Percentiles rank a stretch among this genome's conserved stretches.
Conservation (phyloP, 352 stramenopile species). For the Salisapilia sapeloensis region DNA sequence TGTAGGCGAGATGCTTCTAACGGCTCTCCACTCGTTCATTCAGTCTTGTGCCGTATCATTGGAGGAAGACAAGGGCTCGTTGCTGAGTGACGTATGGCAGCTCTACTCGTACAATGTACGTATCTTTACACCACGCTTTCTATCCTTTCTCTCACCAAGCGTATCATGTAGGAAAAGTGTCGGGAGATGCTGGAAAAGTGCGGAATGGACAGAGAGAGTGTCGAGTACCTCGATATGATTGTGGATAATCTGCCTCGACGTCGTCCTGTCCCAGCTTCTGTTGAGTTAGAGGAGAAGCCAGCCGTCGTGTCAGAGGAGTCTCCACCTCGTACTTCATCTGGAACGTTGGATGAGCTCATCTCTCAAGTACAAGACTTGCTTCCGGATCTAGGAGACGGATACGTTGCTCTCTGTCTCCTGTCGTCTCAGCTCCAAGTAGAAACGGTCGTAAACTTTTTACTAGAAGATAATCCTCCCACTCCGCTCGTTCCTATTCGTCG, state of each 20-base stretch:
- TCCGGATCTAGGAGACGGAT: slow-evolving; percentile 18
- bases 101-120: slow-evolving; percentile 33
- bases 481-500: slow-evolving; percentile 2
- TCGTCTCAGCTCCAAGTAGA: slow-evolving; percentile 11
- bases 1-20: slow-evolving; percentile 25
- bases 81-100: slow-evolving; percentile 54
- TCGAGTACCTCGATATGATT: slow-evolving; percentile 60
- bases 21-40: slow-evolving; percentile 39
- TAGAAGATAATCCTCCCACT: slow-evolving; percentile 12
- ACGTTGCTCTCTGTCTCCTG: slow-evolving; percentile 12
- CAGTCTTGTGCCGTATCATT: slow-evolving; percentile 32
- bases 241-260: slow-evolving; percentile 38
- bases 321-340: not conserved
- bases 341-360: slow-evolving; percentile 5
- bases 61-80: slow-evolving; percentile 36
- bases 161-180: slow-evolving; percentile 17
- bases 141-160: not conserved
- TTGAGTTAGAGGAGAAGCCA: slow-evolving; percentile 2
- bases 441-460: slow-evolving; percentile 17
- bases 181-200: slow-evolving; percentile 25
- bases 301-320: not conserved
- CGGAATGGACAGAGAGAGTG: slow-evolving; percentile 32
- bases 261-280: slow-evolving; percentile 5
- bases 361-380: slow-evolving; percentile 18
- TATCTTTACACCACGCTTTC: not conserved